These are phyloP conservation scores for Hyaloscypha finlandica DNA, from an alignment of 495 filamentous ascomycete species.

Conservation along the genomic window DNA sequence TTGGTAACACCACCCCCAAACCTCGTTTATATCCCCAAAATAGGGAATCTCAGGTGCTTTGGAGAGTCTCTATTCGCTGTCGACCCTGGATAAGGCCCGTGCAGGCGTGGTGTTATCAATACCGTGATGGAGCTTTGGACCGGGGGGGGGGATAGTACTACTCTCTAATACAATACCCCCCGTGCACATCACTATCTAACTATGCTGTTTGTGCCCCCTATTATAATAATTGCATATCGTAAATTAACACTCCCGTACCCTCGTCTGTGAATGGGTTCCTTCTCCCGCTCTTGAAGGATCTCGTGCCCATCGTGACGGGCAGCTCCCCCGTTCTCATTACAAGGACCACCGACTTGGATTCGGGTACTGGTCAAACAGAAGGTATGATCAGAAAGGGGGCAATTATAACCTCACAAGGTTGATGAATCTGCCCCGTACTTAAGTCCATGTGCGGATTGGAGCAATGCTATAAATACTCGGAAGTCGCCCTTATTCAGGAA, in stretches of 20 bases:
- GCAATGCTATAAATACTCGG: too few relatives aligned
- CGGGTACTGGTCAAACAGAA: constrained; percentile 45
- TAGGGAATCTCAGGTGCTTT: too few relatives aligned
- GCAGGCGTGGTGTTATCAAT: too few relatives aligned
- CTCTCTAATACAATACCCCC: neutral
- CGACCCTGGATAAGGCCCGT: too few relatives aligned
- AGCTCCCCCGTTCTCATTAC: constrained; percentile 41
- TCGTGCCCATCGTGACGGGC: constrained; percentile 50
- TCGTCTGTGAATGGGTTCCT: constrained; percentile 40
- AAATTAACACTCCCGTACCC: neutral
- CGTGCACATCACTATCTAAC: neutral
- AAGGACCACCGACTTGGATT: constrained; percentile 42
- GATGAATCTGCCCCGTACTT: neutral
- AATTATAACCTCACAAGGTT: constrained; percentile 39
- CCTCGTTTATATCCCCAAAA: too few relatives aligned
- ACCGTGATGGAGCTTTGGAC: too few relatives aligned
- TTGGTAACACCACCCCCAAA: too few relatives aligned
- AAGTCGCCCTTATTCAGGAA: too few relatives aligned
- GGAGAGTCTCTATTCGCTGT: too few relatives aligned
- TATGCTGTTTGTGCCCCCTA: neutral
- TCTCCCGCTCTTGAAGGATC: constrained; percentile 39
- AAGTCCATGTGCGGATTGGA: neutral
- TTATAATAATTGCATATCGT: neutral
- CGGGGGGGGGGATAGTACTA: too few relatives aligned
- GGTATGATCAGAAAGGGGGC: constrained; percentile 58